Percentiles rank a stretch among this genome's conserved stretches.
Conservation (phyloP, 345 rosid species). For the Populus tremula region DNA sequence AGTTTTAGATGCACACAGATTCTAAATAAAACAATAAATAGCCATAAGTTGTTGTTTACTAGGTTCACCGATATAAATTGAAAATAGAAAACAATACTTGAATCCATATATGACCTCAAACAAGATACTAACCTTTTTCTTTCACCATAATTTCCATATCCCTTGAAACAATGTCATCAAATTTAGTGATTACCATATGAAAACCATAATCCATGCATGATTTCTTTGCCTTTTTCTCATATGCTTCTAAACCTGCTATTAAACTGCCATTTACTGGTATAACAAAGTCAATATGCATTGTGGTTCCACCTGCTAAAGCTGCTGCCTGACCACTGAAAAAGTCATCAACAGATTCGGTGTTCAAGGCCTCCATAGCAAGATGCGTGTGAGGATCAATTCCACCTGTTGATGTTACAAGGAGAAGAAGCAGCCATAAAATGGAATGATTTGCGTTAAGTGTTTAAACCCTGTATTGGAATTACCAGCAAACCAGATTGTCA, state of each 20-base stretch:
- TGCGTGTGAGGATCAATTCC: constrained; percentile 98
- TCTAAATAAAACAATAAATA: background rate
- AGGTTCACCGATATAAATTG: background rate
- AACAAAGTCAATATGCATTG: constrained; percentile 95
- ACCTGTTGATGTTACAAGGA: constrained; percentile 40
- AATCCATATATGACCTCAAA: background rate
- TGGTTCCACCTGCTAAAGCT: constrained; percentile 98
- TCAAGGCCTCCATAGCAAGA: constrained; percentile 78
- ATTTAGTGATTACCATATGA: constrained; percentile 92
- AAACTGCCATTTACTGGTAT: constrained; percentile 79
- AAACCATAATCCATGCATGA: constrained; percentile 98
- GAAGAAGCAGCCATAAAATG: background rate
- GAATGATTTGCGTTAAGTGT: background rate
- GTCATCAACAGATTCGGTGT: constrained; percentile 71
- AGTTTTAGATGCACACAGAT: constrained; percentile 10
- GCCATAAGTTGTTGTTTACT: background rate
- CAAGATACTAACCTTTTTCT: constrained; percentile 58
- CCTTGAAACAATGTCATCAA: constrained; percentile 74
- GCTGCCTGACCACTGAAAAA: constrained; percentile 99
- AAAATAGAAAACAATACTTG: background rate
- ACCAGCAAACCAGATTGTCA: background rate
- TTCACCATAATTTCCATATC: constrained; percentile 92
- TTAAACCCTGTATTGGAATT: background rate
- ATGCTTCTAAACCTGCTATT: constrained; percentile 67
- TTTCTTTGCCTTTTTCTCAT: constrained; percentile 59